Conservation (phyloP, 371 early-diverging fungal species). For the Amoeboaphelidium occidentale region DNA sequence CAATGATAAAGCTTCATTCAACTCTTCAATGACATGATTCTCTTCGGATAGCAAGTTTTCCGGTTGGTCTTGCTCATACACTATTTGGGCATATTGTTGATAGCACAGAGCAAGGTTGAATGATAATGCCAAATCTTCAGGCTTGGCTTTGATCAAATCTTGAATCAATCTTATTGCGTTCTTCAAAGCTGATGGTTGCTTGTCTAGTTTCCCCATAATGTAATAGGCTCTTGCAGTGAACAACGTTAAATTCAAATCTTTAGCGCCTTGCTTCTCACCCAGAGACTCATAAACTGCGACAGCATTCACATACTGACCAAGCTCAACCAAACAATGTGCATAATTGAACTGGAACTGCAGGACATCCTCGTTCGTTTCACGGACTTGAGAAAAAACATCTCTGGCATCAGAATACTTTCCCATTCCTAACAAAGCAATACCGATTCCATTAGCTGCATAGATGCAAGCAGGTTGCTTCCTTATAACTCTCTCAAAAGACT, state of each 20-base stretch:
- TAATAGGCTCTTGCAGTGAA: conserved; percentile 54
- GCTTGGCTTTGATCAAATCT: conserved; percentile 20
- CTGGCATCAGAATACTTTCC: conserved; percentile 38
- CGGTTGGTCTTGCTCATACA: conserved; percentile 51
- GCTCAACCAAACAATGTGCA: conserved; percentile 46
- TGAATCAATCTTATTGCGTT: conserved; percentile 30
- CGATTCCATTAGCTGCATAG: conserved; percentile 50
- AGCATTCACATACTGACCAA: conserved; percentile 41
- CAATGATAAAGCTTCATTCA: conserved; percentile 27
- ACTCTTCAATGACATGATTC: conserved; percentile 22
- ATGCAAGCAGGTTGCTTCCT: conserved; percentile 37
- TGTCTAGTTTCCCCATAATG: conserved; percentile 39
- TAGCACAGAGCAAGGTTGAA: conserved; percentile 59
- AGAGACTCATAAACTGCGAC: conserved; percentile 5
- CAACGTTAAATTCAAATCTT: conserved; percentile 10
- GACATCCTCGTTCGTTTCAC: conserved; percentile 24
- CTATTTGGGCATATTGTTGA: conserved; percentile 52
- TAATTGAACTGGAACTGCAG: conserved; percentile 40
- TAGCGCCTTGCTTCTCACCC: conserved; percentile 9
- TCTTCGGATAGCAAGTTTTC: too few relatives aligned
- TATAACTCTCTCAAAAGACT: conserved; percentile 57
- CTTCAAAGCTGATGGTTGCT: conserved; percentile 37
- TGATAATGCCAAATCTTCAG: conserved; percentile 30
- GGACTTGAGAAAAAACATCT: conserved; percentile 28
- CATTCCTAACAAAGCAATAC: conserved; percentile 47